A percentile compares a stretch with the other conserved stretches of the same genome.
Conservation (phyloP, 805 yeast species). For the Huiozyma sinensis region DNA sequence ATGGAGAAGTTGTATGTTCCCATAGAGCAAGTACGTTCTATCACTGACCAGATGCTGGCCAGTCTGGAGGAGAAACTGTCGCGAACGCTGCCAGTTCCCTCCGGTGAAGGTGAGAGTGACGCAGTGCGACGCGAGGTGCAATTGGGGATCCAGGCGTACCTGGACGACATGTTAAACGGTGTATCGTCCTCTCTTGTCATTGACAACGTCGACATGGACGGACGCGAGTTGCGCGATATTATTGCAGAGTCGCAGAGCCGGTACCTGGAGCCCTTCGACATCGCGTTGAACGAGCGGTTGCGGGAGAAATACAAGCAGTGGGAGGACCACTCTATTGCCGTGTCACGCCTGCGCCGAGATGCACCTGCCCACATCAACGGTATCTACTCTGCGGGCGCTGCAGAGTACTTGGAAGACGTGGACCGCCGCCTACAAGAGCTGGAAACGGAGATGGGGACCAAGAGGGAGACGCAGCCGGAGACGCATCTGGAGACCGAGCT, state of each 20-base stretch:
- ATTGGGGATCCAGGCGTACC: slow-evolving; percentile 15
- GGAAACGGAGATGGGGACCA: no score
- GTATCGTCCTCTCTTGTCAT: slow-evolving; percentile 45
- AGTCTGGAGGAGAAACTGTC: slow-evolving; percentile 14
- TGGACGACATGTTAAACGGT: slow-evolving; percentile 35
- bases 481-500: no score
- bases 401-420: slow-evolving; percentile 24
- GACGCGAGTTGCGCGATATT: slow-evolving; percentile 14
- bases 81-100: slow-evolving; percentile 10
- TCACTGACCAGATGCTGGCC: slow-evolving; percentile 22
- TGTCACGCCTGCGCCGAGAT: slow-evolving; percentile 44
- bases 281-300: slow-evolving; percentile 47
- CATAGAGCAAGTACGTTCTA: slow-evolving; percentile 19
- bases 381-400: slow-evolving; percentile 22
- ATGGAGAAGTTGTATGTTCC: slow-evolving; percentile 12
- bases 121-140: slow-evolving; percentile 15
- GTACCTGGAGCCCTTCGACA: slow-evolving; percentile 60
- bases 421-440: slow-evolving; percentile 8
- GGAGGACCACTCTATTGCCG: slow-evolving; percentile 49
- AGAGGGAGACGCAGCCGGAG: no score
- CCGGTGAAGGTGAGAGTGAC: slow-evolving; percentile 5
- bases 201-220: slow-evolving; percentile 39
- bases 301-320: slow-evolving; percentile 47
- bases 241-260: slow-evolving; percentile 13
- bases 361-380: slow-evolving; percentile 37